A percentile compares a stretch with the other conserved stretches of the same genome.
These are phyloP conservation scores for Penicillium diatomitis DNA, from an alignment of 495 filamentous ascomycete genomes.

Conservation along the genomic window DNA sequence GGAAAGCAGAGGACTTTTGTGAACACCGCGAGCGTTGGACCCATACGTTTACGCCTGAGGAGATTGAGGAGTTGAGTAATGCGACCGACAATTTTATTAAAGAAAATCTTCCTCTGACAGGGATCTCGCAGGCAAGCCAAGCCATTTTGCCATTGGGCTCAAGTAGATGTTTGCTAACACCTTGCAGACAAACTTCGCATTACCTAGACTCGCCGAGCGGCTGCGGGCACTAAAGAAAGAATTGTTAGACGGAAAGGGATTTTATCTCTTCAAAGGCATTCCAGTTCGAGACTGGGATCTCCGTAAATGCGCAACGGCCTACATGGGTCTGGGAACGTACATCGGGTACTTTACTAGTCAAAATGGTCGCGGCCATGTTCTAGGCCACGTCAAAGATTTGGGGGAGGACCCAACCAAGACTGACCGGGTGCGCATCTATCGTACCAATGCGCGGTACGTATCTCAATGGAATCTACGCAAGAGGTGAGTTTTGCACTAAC, in stretches of 20 bases:
- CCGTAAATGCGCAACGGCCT: conserved; percentile 72
- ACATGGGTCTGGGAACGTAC: conserved; percentile 84
- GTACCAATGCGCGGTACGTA: conserved; percentile 69
- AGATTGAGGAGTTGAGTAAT: conserved; percentile 58
- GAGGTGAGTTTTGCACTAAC: neutral
- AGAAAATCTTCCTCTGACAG: conserved; percentile 53
- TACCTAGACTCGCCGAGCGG: conserved; percentile 50
- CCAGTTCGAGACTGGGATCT: conserved; percentile 69
- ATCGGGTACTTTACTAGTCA: conserved; percentile 81
- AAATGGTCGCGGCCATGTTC: conserved; percentile 78
- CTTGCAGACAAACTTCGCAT: conserved; percentile 38
- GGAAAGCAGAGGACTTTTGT: conserved; percentile 64
- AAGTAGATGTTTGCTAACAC: neutral
- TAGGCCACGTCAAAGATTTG: conserved; percentile 86
- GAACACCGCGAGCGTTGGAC: conserved; percentile 67
- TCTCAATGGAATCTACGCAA: neutral
- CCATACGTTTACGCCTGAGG: conserved; percentile 55
- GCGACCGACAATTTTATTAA: conserved; percentile 62
- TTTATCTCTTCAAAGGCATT: conserved; percentile 81
- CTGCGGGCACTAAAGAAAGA: conserved; percentile 54
- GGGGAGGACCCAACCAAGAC: conserved; percentile 74
- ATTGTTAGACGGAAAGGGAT: conserved; percentile 75
- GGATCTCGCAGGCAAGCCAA: conserved; percentile 51
- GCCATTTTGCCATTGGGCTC: conserved; percentile 5
- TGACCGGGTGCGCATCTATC: conserved; percentile 78